Percentiles rank a stretch among this genome's conserved stretches.
Conservation (phyloP, 2,329 filamentous ascomycete genomes). For the Ceratocystis cubensis region DNA sequence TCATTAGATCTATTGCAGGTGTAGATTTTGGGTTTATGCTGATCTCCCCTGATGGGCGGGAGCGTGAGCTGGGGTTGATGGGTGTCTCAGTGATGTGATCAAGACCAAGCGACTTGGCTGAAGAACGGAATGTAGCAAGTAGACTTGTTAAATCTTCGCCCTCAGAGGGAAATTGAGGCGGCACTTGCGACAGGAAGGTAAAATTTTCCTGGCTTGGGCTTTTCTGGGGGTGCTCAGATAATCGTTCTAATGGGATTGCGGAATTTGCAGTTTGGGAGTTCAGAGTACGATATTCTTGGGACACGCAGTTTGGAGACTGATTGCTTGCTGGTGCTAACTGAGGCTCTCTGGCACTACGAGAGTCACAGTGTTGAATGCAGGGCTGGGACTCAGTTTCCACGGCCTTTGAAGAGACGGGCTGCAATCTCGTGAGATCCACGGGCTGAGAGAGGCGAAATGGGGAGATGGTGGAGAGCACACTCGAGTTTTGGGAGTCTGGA, state of each 20-base stretch:
- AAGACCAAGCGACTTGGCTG: slow-evolving; percentile 4
- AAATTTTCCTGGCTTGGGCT: background rate
- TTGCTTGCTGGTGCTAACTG: background rate
- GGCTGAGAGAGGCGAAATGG: background rate
- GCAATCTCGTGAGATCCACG: background rate
- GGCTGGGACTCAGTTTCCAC: background rate
- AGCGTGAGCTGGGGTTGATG: background rate
- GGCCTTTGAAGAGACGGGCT: background rate
- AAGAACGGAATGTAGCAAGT: slow-evolving; percentile 5
- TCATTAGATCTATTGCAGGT: slow-evolving; percentile 8
- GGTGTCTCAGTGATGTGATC: slow-evolving; percentile 2
- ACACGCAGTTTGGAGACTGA: background rate
- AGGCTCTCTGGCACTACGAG: background rate
- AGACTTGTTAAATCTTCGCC: slow-evolving; percentile 2
- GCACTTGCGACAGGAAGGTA: slow-evolving; percentile 12
- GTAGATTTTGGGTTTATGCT: background rate
- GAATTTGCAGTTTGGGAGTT: background rate
- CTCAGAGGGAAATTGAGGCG: slow-evolving; percentile 1
- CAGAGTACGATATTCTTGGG: background rate
- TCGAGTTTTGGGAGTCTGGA: slow-evolving; percentile 18
- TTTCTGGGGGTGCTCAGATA: background rate
- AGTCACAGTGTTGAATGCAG: background rate
- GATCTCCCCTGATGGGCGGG: background rate
- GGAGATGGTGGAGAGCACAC: background rate
- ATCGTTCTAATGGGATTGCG: background rate